A percentile compares a stretch with the other conserved stretches of the same genome.
phyloP scores from a whole-genome alignment of 192 early-diverging fungal genomes.

The Backusella sp. region DNA sequence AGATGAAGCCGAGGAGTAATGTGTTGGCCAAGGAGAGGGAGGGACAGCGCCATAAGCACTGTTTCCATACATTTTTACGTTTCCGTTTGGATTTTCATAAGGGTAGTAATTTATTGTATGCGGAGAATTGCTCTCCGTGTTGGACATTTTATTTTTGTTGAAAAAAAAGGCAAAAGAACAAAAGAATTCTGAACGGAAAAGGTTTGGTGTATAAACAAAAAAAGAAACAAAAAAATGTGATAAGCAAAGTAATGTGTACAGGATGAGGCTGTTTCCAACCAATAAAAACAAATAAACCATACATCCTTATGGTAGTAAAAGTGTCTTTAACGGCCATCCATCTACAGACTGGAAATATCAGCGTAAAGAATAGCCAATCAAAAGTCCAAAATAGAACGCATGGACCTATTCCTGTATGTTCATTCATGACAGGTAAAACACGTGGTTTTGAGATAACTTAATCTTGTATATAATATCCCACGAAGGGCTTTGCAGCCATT shows the following conservation, averaged over 20 bases:
- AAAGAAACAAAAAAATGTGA: neutral
- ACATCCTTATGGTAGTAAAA: neutral
- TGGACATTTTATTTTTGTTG: neutral
- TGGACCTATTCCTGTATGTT: neutral
- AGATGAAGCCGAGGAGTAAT: neutral
- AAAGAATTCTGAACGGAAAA: neutral
- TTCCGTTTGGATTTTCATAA: neutral
- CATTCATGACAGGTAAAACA: constrained; percentile 5
- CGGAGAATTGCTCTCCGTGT: neutral
- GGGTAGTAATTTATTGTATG: constrained; percentile 2
- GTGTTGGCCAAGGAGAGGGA: neutral
- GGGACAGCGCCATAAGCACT: neutral
- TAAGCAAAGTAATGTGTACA: neutral
- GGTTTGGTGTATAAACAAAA: neutral
- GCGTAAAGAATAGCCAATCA: neutral
- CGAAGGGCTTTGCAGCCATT: neutral
- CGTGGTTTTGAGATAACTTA: neutral
- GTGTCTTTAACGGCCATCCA: neutral
- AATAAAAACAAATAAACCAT: constrained; percentile 1
- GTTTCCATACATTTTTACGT: constrained; percentile 2
- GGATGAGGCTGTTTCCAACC: neutral
- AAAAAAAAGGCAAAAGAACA: neutral
- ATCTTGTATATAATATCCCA: neutral
- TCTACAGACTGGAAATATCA: neutral
- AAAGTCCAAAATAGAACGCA: neutral